Evolutionary conservation across 305 asterid genomes (phyloP), one percentile per base, ranked within the genome.

Genomic region (Coffea humblotiana): DNA sequence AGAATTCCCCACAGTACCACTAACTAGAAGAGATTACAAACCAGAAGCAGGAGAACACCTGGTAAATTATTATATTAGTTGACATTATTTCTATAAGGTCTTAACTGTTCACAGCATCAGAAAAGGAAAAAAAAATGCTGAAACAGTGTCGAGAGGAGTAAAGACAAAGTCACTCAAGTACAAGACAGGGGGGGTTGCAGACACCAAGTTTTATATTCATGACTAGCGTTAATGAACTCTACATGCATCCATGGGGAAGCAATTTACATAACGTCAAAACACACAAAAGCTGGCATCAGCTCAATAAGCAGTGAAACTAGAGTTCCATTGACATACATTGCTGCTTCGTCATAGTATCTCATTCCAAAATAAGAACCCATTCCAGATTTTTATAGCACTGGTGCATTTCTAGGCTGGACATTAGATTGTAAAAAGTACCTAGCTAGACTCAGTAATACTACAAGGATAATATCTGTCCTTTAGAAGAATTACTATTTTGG

Each of bases 1-100:
- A 85, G 82, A 87, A 65, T 85, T 3, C 23, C 88, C 80, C 7
- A n/a, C n/a, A n/a, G n/a, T n/a, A 25, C 68, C 25, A 18, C 73
- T n/a, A 37, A 27, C 45, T 47, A 35, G 51, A 9, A 16, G 3
- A 37, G 51, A 18, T 37, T 10, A 40, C 5, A 69, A 37, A 6
- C 27, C 37, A 67, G 72, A 14, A 32, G 27, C 51, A 69, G 52
- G 52, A 69, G 13, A 1, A 2, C 14, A 10, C 49, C 54, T 48
- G 6, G 23, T 23, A 35, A 9, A 72, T 92, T 93, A 1, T 90
- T 82, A 51, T 25, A 25, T 32, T 35, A 43, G 8, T 8, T 54
- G 18, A 16, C 1, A 16, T 54, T 5, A 54, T 54, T 14, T 16
- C 8, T 16, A 10, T n/a, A 4, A 56, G 63, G 48, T 16, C 49